Conservation (phyloP, 495 filamentous ascomycete genomes). For the Mycothermus thermophilus region DNA sequence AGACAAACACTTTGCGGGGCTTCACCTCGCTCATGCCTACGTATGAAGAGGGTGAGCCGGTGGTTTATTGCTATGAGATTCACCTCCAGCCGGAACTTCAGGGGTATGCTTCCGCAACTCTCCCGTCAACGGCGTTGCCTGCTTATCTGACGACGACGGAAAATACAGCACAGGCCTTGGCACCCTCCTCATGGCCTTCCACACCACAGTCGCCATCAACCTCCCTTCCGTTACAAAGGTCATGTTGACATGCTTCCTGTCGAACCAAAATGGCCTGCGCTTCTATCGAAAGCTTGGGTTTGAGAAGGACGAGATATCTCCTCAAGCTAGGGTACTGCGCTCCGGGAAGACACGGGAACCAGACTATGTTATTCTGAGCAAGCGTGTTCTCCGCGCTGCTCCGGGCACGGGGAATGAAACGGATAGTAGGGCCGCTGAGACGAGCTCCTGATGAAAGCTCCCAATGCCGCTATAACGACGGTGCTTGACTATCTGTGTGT, state of each 20-base stretch:
- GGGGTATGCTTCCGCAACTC: constrained; percentile 16
- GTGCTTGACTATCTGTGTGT: no score
- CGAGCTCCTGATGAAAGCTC: not conserved
- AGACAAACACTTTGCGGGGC: constrained; percentile 30
- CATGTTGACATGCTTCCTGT: constrained; percentile 74
- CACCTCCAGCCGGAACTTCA: constrained; percentile 49
- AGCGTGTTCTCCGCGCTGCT: no score
- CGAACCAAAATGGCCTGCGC: constrained; percentile 43
- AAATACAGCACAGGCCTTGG: constrained; percentile 33
- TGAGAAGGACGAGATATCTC: constrained; percentile 50
- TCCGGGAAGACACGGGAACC: constrained; percentile 49
- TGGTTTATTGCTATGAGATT: constrained; percentile 82
- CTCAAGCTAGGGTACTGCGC: constrained; percentile 44
- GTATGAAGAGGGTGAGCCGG: constrained; percentile 57
- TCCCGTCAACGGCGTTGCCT: not conserved
- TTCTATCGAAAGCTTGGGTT: constrained; percentile 65
- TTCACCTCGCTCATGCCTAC: constrained; percentile 79
- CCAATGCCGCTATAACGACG: not conserved
- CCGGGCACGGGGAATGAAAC: no score
- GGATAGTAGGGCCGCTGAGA: not conserved
- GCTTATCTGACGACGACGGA: not conserved
- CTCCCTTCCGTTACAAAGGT: constrained; percentile 48
- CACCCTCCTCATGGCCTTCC: constrained; percentile 28
- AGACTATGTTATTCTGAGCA: constrained; percentile 64
- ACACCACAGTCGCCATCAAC: constrained; percentile 28